Base-by-base conservation (phyloP, 805 yeast genomes). In the Metschnikowia colocasiae region DNA sequence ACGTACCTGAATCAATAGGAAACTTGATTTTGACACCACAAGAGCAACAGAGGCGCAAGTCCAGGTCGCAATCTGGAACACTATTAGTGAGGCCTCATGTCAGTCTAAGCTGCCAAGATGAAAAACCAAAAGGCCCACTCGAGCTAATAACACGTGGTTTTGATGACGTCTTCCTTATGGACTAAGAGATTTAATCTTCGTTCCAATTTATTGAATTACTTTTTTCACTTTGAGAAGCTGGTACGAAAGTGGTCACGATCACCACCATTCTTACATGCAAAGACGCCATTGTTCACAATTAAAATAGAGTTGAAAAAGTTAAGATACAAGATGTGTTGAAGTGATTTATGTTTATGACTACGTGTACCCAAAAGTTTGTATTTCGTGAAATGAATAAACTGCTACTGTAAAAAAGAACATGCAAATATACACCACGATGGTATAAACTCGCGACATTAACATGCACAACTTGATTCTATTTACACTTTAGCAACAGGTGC, bases 21-120 rank as follows among this genome's bases (percentile, higher is more conserved):
- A 96, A 88, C 54, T 69, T 89, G 42, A 69, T 72, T 16, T 68
- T 91, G 41, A 87, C 95, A 0, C 95, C 95, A 0, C 86, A 81
- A 54, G 96, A 90, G 60, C 65, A 85, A 18, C 68, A 67, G 49
- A 71, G 83, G 56, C 74, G 96, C 39, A 80, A 89, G 50, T 82
- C 90, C 9, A 72, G 88, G 49, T 75, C 81, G 7, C 75, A 71
- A 43, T 65, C 71, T 20, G 76, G 76, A 1, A 71, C 75, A 0
- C 55, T 72, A 10, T 55, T 65, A 27, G 69, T 64, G 26, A 58
- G 73, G 43, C 75, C 75, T 2, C 61, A 50, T 20, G 43, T 66
- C 36, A 57, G 49, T 27, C 15, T 40, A 12, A 16, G 30, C n/a
- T 35, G 33, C 19, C 26, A 31, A 5, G 30, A 30, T 32, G 47